A percentile compares a stretch with the other conserved stretches of the same genome.
Conservation (phyloP, 345 rosid species). For the Turnera subulata region DNA sequence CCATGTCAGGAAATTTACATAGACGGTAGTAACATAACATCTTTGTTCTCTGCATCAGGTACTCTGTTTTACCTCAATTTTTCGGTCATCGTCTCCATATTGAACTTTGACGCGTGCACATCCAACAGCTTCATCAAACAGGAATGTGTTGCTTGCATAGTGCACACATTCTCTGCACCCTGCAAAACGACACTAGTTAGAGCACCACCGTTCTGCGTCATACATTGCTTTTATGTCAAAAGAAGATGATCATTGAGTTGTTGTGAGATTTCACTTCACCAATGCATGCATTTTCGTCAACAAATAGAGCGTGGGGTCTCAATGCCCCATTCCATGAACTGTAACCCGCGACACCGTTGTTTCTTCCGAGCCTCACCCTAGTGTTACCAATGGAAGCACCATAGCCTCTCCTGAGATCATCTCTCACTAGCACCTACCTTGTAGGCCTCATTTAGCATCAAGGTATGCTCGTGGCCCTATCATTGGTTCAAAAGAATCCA, state of each 20-base stretch:
- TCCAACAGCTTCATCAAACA: constrained; percentile 43
- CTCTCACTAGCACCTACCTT: constrained; percentile 38
- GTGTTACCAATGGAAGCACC: constrained; percentile 39
- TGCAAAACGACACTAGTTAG: constrained; percentile 14
- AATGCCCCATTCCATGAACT: constrained; percentile 60
- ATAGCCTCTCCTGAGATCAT: constrained; percentile 38
- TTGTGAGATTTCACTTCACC: constrained; percentile 24
- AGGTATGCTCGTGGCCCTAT: constrained; percentile 45
- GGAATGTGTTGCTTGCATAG: constrained; percentile 54
- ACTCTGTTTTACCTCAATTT: constrained; percentile 37
- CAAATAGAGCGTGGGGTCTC: constrained; percentile 53
- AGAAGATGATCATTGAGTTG: background rate
- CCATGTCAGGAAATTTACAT: background rate
- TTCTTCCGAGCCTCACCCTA: constrained; percentile 18
- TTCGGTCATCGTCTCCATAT: constrained; percentile 42
- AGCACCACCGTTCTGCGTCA: background rate
- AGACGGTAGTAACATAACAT: no score
- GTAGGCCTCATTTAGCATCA: constrained; percentile 54
- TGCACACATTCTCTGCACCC: constrained; percentile 64
- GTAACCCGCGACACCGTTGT: constrained; percentile 17
- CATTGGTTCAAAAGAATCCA: background rate
- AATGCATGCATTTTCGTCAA: constrained; percentile 58
- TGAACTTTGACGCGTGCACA: constrained; percentile 58
- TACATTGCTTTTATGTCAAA: background rate
- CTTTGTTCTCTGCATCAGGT: no score